phyloP scores from a whole-genome alignment of 2,329 filamentous ascomycete genomes.

The Leptographium lundbergii region DNA sequence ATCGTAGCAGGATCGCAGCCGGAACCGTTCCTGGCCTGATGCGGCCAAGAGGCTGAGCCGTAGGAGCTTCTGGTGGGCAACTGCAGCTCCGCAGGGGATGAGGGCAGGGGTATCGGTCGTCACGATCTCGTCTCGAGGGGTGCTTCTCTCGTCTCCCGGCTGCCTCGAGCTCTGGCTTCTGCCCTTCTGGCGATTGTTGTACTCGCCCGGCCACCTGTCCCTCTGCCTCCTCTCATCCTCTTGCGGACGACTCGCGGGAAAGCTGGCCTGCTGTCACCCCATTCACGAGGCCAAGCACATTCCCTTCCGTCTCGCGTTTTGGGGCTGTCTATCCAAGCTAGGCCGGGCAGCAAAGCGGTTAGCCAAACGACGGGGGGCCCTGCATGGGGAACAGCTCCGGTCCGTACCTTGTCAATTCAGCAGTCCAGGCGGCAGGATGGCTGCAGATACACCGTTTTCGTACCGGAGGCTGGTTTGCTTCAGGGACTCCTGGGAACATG shows the following conservation, averaged over 20 bases:
- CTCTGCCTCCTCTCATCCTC: constrained; percentile 4
- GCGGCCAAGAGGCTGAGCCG: too few species aligned
- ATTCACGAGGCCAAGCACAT: neutral
- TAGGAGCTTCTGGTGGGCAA: too few species aligned
- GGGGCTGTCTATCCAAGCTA: neutral
- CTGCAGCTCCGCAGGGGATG: neutral
- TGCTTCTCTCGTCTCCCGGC: neutral
- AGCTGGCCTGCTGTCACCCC: neutral
- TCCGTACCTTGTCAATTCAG: neutral
- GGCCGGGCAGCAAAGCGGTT: neutral
- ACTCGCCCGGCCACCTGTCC: constrained; percentile 2
- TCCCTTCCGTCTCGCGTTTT: neutral
- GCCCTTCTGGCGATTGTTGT: neutral
- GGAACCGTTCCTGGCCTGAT: too few species aligned
- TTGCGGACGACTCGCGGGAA: neutral
- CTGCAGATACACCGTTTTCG: neutral
- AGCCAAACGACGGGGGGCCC: neutral
- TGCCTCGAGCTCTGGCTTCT: neutral
- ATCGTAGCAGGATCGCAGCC: constrained; percentile 1
- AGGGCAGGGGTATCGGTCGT: neutral
- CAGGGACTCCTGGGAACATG: neutral
- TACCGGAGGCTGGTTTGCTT: neutral
- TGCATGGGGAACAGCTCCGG: neutral
- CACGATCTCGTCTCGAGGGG: neutral
- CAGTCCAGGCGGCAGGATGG: neutral